Evolutionary conservation across 2,329 filamentous ascomycete genomes (phyloP), one percentile per base, ranked within the genome.

Genomic region (Xenosphaeropsis pyriputrescens): DNA sequence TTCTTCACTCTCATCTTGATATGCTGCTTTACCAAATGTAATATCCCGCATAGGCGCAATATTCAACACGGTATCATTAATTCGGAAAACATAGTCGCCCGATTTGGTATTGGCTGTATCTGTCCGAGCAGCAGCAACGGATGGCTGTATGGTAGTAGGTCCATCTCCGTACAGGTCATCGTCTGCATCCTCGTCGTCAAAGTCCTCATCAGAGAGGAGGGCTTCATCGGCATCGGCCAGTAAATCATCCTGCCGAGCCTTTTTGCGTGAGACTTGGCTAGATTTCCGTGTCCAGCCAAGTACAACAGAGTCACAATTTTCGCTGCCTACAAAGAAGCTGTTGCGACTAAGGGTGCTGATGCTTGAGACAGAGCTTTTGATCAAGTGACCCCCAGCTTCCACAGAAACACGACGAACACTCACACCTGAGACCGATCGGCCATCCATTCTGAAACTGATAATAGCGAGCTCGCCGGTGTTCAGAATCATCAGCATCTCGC

Each of bases 341-440:
- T 78, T 75, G 38, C 74, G 72, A 4, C 75, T 72, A 3, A 96
- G 56, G 38, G 68, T 72, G 17, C 76, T 74, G 2, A 85, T 69
- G 43, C 82, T 86, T 1, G 85, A 79, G 18, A 78, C 71, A 16
- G 69, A 62, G 32, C 70, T 68, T 35, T 69, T 68, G 41, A 93
- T 53, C 8, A 83, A 43, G 19, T 60, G 55, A 6, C 80, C 79
- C 8, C 82, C 80, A 17, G 70, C 65, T 38, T 83, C 74, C 30
- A 61, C 50, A 4, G 71, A 53, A 5, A 95, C 64, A 30, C 72
- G 59, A 44, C 73, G 75, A 38, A 98, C 61, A n/a, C 70, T 75
- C 43, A 98, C 67, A 2, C 85, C 86, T 18, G 88, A 93, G 2
- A 98, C 85, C 2, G 84, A 93, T 39, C 91, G 75, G 13, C 93